These are phyloP conservation scores for Iris pallida DNA, from an alignment of 116 monocot genomes.

Conservation along the genomic window DNA sequence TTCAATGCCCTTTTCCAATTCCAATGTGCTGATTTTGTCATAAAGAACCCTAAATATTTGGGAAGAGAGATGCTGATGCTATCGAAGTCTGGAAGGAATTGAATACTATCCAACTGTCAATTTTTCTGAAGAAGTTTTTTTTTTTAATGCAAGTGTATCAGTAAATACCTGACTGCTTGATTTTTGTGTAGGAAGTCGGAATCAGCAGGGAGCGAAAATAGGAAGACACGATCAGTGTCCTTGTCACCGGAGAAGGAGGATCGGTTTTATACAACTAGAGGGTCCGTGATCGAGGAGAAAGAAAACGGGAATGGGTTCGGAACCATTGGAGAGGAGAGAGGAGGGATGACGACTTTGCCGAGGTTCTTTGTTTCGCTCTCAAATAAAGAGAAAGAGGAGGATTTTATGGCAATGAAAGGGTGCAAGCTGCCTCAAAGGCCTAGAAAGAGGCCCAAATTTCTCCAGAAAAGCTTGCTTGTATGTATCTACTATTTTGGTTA, in stretches of 20 bases:
- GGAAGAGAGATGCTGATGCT: too few species aligned
- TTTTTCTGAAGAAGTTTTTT: not conserved
- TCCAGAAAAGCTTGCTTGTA: constrained; percentile 82
- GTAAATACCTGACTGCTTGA: too few species aligned
- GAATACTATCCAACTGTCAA: too few species aligned
- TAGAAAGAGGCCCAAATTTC: constrained; percentile 79
- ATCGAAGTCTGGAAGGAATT: too few species aligned
- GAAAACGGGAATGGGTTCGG: constrained; percentile 16
- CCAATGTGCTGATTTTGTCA: too few species aligned
- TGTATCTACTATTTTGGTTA: not conserved
- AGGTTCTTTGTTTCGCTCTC: constrained; percentile 82
- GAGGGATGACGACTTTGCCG: constrained; percentile 32
- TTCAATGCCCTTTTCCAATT: too few species aligned
- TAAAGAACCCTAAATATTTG: too few species aligned
- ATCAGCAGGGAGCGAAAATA: constrained; percentile 30
- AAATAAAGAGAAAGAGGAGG: constrained; percentile 94
- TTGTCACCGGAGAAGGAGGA: constrained; percentile 87
- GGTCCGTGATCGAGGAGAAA: constrained; percentile 47
- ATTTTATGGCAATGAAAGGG: constrained; percentile 90
- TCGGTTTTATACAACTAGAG: constrained; percentile 70
- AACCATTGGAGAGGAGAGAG: constrained; percentile 25
- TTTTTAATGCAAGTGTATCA: not conserved
- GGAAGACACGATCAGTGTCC: constrained; percentile 30
- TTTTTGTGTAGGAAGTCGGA: constrained; percentile 32
- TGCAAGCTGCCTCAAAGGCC: constrained; percentile 92